phyloP scores from a whole-genome alignment of 257 asterid species.

The Datura wrightii region DNA sequence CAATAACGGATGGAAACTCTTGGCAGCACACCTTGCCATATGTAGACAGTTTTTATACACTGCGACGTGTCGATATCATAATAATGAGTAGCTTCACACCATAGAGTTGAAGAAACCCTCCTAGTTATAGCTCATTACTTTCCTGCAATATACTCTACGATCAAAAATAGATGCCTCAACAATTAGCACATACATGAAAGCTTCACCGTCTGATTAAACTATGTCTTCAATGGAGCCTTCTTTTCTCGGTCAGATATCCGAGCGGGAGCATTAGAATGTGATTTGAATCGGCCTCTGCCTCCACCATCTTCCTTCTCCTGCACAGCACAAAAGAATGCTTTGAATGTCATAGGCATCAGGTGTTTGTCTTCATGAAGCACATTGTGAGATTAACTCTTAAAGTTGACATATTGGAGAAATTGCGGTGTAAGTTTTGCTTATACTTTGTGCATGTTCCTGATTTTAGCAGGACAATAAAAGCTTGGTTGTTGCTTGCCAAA shows the following conservation, averaged over 20 bases:
- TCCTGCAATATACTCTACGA: not conserved
- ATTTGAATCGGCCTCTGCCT: conserved; percentile 89
- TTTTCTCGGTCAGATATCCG: conserved; percentile 90
- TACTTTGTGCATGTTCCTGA: not conserved
- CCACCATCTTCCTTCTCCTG: conserved; percentile 83
- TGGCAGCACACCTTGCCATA: not conserved
- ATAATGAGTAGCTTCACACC: not conserved
- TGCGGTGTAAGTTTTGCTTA: not conserved
- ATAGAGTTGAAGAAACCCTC: not conserved
- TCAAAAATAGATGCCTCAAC: conserved; percentile 2
- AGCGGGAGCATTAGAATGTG: conserved; percentile 79
- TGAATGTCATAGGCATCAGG: not conserved
- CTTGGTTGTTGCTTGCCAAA: not conserved
- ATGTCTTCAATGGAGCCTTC: conserved; percentile 90
- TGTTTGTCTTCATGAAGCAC: not conserved
- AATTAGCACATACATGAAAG: not conserved
- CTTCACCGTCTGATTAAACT: not conserved
- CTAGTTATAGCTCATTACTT: not conserved
- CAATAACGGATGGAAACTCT: not conserved
- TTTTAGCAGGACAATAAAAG: not conserved
- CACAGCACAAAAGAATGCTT: conserved; percentile 27
- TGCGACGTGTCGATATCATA: not conserved
- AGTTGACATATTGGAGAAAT: not conserved
- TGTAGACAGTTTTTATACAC: not conserved
- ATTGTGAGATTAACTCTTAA: not conserved